Base-by-base conservation (phyloP, 2,329 filamentous ascomycete species). In the Diplodia mutila region DNA sequence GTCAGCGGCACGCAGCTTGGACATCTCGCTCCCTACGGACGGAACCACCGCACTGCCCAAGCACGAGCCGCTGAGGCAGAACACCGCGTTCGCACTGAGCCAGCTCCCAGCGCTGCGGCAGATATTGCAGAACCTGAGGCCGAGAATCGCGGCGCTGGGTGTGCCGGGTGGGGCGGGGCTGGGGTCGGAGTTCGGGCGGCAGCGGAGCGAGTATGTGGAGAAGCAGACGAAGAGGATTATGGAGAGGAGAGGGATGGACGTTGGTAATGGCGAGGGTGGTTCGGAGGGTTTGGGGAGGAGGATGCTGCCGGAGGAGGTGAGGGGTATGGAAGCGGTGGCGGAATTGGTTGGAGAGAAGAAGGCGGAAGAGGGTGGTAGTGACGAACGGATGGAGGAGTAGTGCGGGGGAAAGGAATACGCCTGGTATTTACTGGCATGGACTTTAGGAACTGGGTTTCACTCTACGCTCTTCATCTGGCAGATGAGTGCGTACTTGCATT, bases 51-150 rank as follows among this genome's bases (percentile, higher is more conserved):
- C 32, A 61, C 12, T 27, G 49, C 49, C 49, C 64, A 69, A 39
- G 70, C 27, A 48, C 27, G 61, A 64, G 23, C 53, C 73, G 12
- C 83, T 93, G 32, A 85, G 86, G 12, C 92, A 91, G 4, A 92
- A 91, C 21, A 87, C 91, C 0, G 85, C 88, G 18, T 97, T 97
- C 77, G 89, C 92, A 0, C 84, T 96, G 23, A 91, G 90, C 2
- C 94, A 98, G 76, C 83, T 97, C 23, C 92, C 93, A 32, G 88
- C 92, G 0, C 83, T 99, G 54, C 89, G 91, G 68, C 82, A 87
- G 8, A 83, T 96, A 8, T 82, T 97, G 59, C 83, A 87, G 11
- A 85, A 86, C 14, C 81, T 97, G 42, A 83, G 89, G 69, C 88
- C 91, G 0, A 88, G 90, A 68, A 80, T 96, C 32, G 78, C 79